phyloP scores from a whole-genome alignment of 1,284 basidiomycete genomes.

The Leccinum angustisporum region DNA sequence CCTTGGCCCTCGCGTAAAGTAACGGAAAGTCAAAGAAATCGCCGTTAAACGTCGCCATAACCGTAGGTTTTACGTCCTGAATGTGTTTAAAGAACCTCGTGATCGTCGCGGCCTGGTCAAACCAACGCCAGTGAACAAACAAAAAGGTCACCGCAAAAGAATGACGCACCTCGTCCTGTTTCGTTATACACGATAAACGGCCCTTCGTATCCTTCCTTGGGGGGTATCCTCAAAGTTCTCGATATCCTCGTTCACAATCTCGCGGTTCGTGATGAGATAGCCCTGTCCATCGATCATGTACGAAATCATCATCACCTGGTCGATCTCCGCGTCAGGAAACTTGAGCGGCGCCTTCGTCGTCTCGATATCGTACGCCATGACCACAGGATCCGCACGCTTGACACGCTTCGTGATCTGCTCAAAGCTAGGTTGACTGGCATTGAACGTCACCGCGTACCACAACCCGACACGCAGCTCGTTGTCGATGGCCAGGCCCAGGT shows the following conservation, averaged over 20 bases:
- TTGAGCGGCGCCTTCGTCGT: conserved; percentile 98
- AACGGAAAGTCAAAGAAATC: conserved; percentile 99
- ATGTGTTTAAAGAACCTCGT: conserved; percentile 93
- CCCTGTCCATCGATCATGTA: conserved; percentile 98
- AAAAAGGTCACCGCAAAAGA: not conserved
- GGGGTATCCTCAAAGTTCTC: conserved; percentile 99
- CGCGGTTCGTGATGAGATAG: conserved; percentile 96
- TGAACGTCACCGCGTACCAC: conserved; percentile 92
- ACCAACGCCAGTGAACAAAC: not conserved
- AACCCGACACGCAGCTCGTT: conserved; percentile 96
- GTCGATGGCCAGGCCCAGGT: conserved; percentile 97
- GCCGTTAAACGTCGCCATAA: conserved; percentile 99
- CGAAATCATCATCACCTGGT: conserved; percentile 99
- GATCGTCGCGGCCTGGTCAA: conserved; percentile 68
- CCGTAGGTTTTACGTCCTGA: conserved; percentile 89
- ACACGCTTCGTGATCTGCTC: conserved; percentile 79
- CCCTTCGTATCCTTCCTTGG: conserved; percentile 96
- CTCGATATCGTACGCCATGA: conserved; percentile 99
- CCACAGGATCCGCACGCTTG: conserved; percentile 98
- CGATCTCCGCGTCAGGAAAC: conserved; percentile 94
- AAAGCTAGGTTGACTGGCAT: conserved; percentile 81
- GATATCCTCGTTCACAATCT: conserved; percentile 97
- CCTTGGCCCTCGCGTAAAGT: conserved; percentile 84
- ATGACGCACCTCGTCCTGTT: conserved; percentile 70
- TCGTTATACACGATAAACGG: conserved; percentile 98